Evolutionary conservation across 176 grass and related monocot species (phyloP), one percentile per base, ranked within the genome.

Genomic region (Carex myosuroides): DNA sequence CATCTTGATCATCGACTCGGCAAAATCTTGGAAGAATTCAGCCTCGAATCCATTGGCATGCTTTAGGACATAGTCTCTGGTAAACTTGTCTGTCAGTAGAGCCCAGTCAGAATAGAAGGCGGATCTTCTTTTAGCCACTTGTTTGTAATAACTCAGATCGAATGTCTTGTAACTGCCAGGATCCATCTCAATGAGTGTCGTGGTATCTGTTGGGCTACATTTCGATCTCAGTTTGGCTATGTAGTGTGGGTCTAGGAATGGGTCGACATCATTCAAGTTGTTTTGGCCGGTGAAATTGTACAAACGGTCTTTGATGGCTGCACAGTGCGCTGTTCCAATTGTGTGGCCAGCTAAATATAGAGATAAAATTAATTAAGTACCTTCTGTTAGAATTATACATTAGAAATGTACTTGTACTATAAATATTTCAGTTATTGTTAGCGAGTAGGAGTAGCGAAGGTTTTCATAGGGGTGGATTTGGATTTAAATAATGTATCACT

Each of bases 111-210:
- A 92, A 64, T 94, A 84, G 89, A 97, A 97, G 42, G 92, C 67
- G 11, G 88, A 92, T 70, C 90, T 83, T 11, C 85, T 83, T 87
- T 91, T 91, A 70, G 72, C 67, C 2, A 97, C 86, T 50, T 85
- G 55, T 66, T 32, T 83, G 81, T 12, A 97, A 85, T 94, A 97
- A 11, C 50, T 24, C 0, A 87, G 65, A 78, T 97, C 90, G 61
- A 97, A 97, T 32, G 92, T 91, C 55, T 5, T 88, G 90, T 89
- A 92, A 85, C 90, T 97, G 0, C 94, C 92, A 0, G 92, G 94
- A 79, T 97, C 92, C 94, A 97, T 97, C 87, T 94, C 92, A 78
- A 92, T 88, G 6, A 88, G 70, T 56, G 90, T 97, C n/a, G 66
- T 92, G 80, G 85, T 86, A 84, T 97, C 92, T 29, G 84, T 33